A percentile compares a stretch with the other conserved stretches of the same genome.
These are phyloP conservation scores for Hypomyces perniciosus DNA, from an alignment of 2,329 filamentous ascomycete genomes.

Conservation along the genomic window DNA sequence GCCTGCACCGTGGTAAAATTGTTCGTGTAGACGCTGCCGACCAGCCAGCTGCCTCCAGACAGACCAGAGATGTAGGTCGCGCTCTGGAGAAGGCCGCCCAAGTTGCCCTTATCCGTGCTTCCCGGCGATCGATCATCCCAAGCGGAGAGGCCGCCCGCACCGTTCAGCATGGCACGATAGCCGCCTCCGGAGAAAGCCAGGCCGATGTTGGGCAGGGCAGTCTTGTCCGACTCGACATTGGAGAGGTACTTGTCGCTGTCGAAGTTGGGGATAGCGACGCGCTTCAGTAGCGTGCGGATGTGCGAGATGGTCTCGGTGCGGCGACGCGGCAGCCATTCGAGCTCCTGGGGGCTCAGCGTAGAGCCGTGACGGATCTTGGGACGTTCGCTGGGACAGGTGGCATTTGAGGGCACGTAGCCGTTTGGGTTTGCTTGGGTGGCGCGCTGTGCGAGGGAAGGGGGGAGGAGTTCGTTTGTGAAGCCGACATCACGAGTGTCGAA, in stretches of 20 bases:
- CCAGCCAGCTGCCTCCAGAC: constrained; percentile 77
- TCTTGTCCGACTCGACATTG: constrained; percentile 24
- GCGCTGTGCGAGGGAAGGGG: constrained; percentile 18
- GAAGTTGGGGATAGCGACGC: constrained; percentile 70
- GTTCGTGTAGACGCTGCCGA: constrained; percentile 77
- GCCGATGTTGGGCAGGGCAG: constrained; percentile 52
- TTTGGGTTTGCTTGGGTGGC: constrained; percentile 29
- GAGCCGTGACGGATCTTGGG: constrained; percentile 62
- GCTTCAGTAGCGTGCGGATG: constrained; percentile 67
- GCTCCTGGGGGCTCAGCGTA: constrained; percentile 61
- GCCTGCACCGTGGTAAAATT: constrained; percentile 63
- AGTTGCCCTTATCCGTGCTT: constrained; percentile 48
- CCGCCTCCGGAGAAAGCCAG: constrained; percentile 79
- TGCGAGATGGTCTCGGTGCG: constrained; percentile 67
- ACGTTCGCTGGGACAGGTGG: constrained; percentile 62
- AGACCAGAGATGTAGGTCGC: constrained; percentile 76
- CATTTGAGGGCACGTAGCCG: constrained; percentile 64
- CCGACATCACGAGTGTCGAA: constrained; percentile 8
- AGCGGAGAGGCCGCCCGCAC: constrained; percentile 71
- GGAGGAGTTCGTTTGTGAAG: constrained; percentile 10
- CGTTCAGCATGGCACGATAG: constrained; percentile 80
- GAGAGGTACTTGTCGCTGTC: constrained; percentile 67
- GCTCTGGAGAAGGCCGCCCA: constrained; percentile 76
- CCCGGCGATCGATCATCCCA: constrained; percentile 65
- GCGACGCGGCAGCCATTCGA: constrained; percentile 65